Evolutionary conservation across 352 stramenopile species (phyloP), one percentile per base, ranked within the genome.

Genomic region (Phytophthora citrophthora): DNA sequence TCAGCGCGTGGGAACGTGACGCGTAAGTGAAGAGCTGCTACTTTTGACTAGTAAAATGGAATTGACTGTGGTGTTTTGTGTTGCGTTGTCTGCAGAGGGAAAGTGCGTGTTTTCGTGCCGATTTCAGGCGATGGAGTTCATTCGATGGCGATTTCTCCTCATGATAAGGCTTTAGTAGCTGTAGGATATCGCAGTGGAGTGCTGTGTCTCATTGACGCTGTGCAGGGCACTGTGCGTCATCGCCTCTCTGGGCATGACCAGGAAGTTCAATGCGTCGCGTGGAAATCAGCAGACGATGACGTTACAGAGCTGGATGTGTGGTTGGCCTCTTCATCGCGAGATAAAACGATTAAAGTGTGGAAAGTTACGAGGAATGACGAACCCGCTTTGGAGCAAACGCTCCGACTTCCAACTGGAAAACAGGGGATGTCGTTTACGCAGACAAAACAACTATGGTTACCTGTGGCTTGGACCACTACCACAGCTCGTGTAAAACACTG

Each of bases 321-420:
- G 61, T 68, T 94, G 5, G 83, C 83, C 10, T 87, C 81, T 15
- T 88, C 83, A 13, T 92, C 86, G 16, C 74, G 81, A 0, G 86
- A 94, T 58, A 83, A 86, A 27, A 79, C 54, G 2, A 91, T 94
- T 48, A 88, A 90, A 36, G 63, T 92, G 11, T 94, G 83, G 83
- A 63, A 52, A 18, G 44, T 76, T 5, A 15, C 8, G 16, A 16
- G 29, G 20, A 66, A 47, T 39, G 32, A 68, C 16, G 48, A 74
- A 16, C 62, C 70, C 2, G 38, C 29, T 1, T 32, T 85, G 29
- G 52, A 79, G 5, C 70, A 79, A 13, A 51, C 75, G 23, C 54
- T 85, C 11, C 62, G 72, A 18, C 63, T 92, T 11, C 85, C 83
- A n/a, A 88, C 80, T n/a, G 59, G 70, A 13, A 89, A 92, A 46